A percentile compares a stretch with the other conserved stretches of the same genome.
Conservation (phyloP, 179 eudicot genomes). For the Silene noctiflora region DNA sequence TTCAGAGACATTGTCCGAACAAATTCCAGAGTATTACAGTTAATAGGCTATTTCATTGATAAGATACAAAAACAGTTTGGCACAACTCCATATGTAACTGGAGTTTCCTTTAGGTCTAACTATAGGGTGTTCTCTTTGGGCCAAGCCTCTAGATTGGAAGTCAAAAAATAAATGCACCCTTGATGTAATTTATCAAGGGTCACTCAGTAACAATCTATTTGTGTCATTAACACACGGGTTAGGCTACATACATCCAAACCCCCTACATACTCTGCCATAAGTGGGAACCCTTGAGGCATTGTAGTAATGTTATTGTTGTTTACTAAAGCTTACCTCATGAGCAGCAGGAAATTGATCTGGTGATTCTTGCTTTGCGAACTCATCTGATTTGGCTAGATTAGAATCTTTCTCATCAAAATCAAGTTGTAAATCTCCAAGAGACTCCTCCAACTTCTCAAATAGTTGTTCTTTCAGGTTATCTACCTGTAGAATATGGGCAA, state of each 20-base stretch:
- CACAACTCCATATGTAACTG: not conserved
- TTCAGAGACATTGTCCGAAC: not conserved
- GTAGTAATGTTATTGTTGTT: not conserved
- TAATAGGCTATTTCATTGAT: not conserved
- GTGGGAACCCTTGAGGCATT: no score
- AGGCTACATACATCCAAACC: no score
- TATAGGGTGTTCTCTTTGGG: not conserved
- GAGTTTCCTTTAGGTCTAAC: conserved; percentile 3
- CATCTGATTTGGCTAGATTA: conserved; percentile 34
- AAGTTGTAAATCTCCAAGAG: conserved; percentile 61
- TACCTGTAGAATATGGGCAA: conserved; percentile 49
- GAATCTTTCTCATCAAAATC: conserved; percentile 40
- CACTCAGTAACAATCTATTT: no score
- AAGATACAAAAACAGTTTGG: not conserved
- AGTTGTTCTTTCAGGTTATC: conserved; percentile 74
- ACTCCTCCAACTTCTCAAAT: conserved; percentile 88
- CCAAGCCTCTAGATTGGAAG: not conserved
- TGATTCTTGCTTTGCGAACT: conserved; percentile 37
- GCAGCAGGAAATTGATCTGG: conserved; percentile 39
- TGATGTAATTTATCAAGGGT: no score
- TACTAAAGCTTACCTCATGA: conserved; percentile 48
- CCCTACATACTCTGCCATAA: no score
- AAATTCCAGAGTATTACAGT: not conserved
- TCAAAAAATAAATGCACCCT: not conserved
- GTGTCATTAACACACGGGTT: no score